Evolutionary conservation across 148 eudicot species (phyloP).

Genomic region (Beta vulgaris): DNA sequence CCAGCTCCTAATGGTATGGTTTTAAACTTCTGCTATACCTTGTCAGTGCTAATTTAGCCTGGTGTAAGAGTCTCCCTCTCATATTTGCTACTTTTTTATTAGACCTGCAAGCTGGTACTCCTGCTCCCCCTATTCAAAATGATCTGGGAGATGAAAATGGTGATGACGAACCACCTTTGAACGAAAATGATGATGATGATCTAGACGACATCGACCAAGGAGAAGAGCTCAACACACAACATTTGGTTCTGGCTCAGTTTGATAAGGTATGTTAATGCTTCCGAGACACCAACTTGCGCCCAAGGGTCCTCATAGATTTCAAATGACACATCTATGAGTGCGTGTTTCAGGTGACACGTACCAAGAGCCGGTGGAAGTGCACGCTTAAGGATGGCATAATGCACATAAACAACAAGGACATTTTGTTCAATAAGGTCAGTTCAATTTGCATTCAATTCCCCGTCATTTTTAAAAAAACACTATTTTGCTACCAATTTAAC

Average conservation of each 20-base stretch:
- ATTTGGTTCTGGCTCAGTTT: constrained; percentile 93
- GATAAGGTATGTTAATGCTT: constrained; percentile 64
- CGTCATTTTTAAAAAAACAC: no score
- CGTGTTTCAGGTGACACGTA: constrained; percentile 64
- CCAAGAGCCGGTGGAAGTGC: constrained; percentile 97
- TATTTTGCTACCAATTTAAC: background rate
- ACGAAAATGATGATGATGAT: constrained; percentile 92
- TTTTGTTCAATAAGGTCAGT: constrained; percentile 84
- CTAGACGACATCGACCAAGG: constrained; percentile 82
- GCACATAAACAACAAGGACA: constrained; percentile 93
- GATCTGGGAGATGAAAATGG: constrained; percentile 78
- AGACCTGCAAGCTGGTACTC: constrained; percentile 82
- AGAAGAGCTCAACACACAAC: constrained; percentile 89
- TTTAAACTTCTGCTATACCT: constrained; percentile 23
- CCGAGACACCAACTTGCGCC: background rate
- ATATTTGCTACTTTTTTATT: constrained; percentile 23
- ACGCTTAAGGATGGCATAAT: constrained; percentile 92
- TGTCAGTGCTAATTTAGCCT: constrained; percentile 19
- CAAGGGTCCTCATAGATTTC: background rate
- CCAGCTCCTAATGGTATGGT: constrained; percentile 79
- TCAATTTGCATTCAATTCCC: background rate
- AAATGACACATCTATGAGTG: background rate
- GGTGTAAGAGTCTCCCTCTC: constrained; percentile 7
- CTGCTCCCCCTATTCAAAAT: constrained; percentile 58
- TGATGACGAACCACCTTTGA: constrained; percentile 80